Conservation (phyloP, 805 yeast species). For the Saccharomycopsis sp. region DNA sequence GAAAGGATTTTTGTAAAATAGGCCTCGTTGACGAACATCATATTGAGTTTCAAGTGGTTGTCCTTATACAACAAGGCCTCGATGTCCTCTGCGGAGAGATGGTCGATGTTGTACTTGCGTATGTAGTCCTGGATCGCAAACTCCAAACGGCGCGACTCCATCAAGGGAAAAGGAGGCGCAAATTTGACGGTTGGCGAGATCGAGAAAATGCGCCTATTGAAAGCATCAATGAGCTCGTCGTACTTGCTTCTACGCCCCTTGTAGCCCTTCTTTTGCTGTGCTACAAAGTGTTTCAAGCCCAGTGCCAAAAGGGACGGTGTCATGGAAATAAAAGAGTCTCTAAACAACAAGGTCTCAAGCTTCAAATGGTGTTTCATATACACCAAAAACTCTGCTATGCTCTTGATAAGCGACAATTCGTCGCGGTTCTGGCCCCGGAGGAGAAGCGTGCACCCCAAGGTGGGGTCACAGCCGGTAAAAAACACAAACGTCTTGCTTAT, state of each 20-base stretch:
- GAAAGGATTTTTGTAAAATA: not conserved
- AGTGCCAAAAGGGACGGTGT: not conserved
- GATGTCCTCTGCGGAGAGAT: not conserved
- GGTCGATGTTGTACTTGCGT: not conserved
- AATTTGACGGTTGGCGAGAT: conserved; percentile 81
- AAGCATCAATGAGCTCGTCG: conserved; percentile 32
- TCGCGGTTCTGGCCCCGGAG: conserved; percentile 71
- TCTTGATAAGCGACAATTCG: conserved; percentile 58
- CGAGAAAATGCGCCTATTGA: conserved; percentile 54
- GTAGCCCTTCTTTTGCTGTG: not conserved
- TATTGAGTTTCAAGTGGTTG: not conserved
- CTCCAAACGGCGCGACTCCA: conserved; percentile 42
- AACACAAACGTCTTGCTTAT: conserved; percentile 66
- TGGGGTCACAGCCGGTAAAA: conserved; percentile 67
- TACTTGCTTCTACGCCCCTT: conserved; percentile 25
- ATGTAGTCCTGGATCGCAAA: not conserved
- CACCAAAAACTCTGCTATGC: conserved; percentile 72
- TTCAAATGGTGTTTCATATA: conserved; percentile 72
- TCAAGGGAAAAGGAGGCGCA: conserved; percentile 58
- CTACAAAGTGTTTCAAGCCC: not conserved
- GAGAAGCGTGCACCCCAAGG: conserved; percentile 77
- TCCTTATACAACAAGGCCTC: not conserved
- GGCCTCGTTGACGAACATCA: not conserved
- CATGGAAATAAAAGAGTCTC: conserved; percentile 20
- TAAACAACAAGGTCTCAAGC: conserved; percentile 68